A percentile compares a stretch with the other conserved stretches of the same genome.
These are phyloP conservation scores for Dendrocalamus sinicus DNA, from an alignment of 176 grass and related monocot species.

Conservation along the genomic window DNA sequence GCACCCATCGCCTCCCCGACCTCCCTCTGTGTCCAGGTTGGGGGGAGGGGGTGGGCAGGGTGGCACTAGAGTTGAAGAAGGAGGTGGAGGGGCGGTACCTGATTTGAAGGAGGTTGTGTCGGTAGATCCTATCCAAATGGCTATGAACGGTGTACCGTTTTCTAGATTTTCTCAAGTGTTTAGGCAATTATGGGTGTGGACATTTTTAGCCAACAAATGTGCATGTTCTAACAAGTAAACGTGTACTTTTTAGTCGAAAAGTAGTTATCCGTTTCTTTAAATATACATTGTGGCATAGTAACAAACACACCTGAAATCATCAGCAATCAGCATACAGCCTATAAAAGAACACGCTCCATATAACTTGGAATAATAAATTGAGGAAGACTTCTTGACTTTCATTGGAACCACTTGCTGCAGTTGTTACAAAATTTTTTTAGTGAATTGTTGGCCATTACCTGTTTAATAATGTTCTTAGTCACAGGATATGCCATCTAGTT, in stretches of 20 bases:
- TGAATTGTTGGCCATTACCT: neutral
- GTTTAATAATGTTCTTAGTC: neutral
- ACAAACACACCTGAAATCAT: neutral
- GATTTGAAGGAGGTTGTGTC: too few species aligned
- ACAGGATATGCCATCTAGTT: neutral
- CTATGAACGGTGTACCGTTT: too few species aligned
- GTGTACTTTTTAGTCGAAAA: neutral
- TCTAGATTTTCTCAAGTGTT: too few species aligned
- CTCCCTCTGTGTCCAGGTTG: too few species aligned
- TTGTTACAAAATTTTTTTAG: neutral
- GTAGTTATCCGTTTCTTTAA: neutral
- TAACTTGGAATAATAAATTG: conserved; percentile 5
- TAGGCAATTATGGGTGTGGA: too few species aligned
- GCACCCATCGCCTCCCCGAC: too few species aligned
- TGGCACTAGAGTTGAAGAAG: too few species aligned
- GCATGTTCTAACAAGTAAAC: too few species aligned
- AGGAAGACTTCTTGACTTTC: neutral
- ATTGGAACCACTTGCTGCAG: neutral
- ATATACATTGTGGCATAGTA: neutral
- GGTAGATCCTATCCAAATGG: too few species aligned
- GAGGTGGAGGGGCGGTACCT: too few species aligned
- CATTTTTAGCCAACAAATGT: too few species aligned
- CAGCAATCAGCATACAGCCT: neutral
- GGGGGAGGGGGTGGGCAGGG: too few species aligned
- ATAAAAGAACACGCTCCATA: neutral